These are phyloP conservation scores for Chiua virens DNA, from an alignment of 768 basidiomycete species.

Conservation along the genomic window DNA sequence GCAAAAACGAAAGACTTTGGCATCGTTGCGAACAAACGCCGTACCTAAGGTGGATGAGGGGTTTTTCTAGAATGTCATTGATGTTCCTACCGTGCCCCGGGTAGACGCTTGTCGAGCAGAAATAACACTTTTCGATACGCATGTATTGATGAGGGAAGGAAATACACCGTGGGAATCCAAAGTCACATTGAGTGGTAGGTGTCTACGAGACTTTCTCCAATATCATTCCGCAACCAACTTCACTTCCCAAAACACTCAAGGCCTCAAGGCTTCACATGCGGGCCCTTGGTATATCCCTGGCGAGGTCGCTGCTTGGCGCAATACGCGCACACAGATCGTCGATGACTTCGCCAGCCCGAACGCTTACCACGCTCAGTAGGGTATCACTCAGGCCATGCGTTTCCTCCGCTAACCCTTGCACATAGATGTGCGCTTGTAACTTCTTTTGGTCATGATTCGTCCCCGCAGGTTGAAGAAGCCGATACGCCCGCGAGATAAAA, in stretches of 20 bases:
- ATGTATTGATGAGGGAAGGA: constrained; percentile 40
- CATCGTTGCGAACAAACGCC: constrained; percentile 96
- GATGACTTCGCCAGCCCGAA: constrained; percentile 47
- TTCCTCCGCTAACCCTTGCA: constrained; percentile 38
- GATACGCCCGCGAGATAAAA: constrained; percentile 43
- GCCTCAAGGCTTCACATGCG: constrained; percentile 1
- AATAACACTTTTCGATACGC: constrained; percentile 98
- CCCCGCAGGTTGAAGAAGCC: constrained; percentile 33
- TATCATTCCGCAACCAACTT: background rate
- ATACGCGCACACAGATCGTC: constrained; percentile 31
- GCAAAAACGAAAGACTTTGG: constrained; percentile 97
- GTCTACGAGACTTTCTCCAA: background rate
- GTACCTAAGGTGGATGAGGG: constrained; percentile 49
- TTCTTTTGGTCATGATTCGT: constrained; percentile 1
- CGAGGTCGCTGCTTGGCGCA: background rate
- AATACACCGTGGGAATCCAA: constrained; percentile 30
- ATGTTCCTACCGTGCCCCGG: constrained; percentile 80
- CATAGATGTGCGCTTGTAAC: constrained; percentile 31
- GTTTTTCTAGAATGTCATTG: background rate
- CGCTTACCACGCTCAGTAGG: constrained; percentile 44
- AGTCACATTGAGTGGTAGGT: too few species aligned
- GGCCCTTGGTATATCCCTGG: background rate
- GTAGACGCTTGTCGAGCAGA: constrained; percentile 95
- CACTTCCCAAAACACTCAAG: too few species aligned
- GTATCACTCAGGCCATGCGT: constrained; percentile 45